Base-by-base conservation (phyloP, 495 filamentous ascomycete genomes). In the Aspergillus homomorphus region DNA sequence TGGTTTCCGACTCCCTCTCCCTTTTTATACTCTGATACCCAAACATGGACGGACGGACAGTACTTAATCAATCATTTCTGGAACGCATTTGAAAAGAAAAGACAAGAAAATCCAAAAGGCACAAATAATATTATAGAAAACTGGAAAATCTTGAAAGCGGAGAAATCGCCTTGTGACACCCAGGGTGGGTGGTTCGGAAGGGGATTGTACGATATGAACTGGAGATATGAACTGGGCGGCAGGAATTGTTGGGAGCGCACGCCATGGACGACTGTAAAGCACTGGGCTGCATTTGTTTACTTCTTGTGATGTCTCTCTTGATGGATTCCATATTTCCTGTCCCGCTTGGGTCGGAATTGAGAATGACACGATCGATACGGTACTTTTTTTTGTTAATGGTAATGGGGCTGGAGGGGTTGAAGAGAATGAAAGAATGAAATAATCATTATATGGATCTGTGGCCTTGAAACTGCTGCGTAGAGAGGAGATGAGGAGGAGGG, bases 21-120 rank as follows among this genome's bases (percentile, higher is more conserved):
- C 56, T 48, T 54, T 58, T 60, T 62, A 51, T 38, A 38, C 33
- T 38, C 63, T 63, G 66, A 68, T 66, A 63, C 60, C 59, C 59
- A 56, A 56, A 50, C 49, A 62, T 33, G 45, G 56, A 48, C 15
- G 54, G 54, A 54, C 62, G 57, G 42, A 48, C 28, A 30, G 21
- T 22, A 28, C 19, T 24, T 21, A 23, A 38, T n/a, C 26, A 56
- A 8, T 22, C n/a, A n/a, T n/a, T n/a, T n/a, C 24, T 48, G 23
- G 26, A 22, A 41, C 24, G 51, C 44, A 55, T 22, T 56, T 52
- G 57, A 54, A 23, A 52, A n/a, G 19, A 53, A 43, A 51, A 43
- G 20, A 21, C 10, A 15, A 21, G 28, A 54, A 48, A 48, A 49
- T 44, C 30, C 53, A 43, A 51, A 45, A 54, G 44, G 45, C 22